Evolutionary conservation across 352 stramenopile species (phyloP), one percentile per base, ranked within the genome.

Genomic region (Phytophthora litchii): DNA sequence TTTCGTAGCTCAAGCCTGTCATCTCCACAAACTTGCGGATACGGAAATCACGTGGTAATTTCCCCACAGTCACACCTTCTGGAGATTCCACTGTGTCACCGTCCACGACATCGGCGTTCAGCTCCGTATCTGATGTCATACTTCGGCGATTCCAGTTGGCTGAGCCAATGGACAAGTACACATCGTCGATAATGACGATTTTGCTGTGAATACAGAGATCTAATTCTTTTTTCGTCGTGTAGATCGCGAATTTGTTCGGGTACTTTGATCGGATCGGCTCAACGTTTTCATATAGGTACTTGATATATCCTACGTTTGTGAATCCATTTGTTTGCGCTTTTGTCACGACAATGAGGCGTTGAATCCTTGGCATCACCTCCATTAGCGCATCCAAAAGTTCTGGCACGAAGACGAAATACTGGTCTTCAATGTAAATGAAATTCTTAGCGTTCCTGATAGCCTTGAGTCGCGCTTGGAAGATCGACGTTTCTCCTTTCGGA

Each of bases 1-100:
- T 66, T 6, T 64, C 45, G 60, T 80, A 74, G 8, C 48, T 68
- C n/a, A 76, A 60, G 5, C 75, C 69, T 12, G 71, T 82, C 40
- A 85, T 72, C 59, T 90, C 80, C 19, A 57, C 50, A 46, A 90
- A 88, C 63, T 88, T 88, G 19, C 67, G 67, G 17, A 87, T 67
- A 1, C 80, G 80, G 44, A 74, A 89, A 41, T 84, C 60, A 1
- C 74, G 76, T 27, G 77, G 72, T 8, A 84, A 46, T 37, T 65
- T 61, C 3, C 47, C 60, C 1, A 82, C 73, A 3, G 44, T 57
- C 9, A 85, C 38, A 0, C 68, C 67, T 59, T 68, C 12, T 27
- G 58, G 58, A 16, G 58, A 60, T 34, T 60, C 13, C 0, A 66
- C 38, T 11, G 58, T 54, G 12, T 74, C 48, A 5, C 35, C 57